Evolutionary conservation across 305 asterid species (phyloP).

Genomic region (Fraxinus floribunda): DNA sequence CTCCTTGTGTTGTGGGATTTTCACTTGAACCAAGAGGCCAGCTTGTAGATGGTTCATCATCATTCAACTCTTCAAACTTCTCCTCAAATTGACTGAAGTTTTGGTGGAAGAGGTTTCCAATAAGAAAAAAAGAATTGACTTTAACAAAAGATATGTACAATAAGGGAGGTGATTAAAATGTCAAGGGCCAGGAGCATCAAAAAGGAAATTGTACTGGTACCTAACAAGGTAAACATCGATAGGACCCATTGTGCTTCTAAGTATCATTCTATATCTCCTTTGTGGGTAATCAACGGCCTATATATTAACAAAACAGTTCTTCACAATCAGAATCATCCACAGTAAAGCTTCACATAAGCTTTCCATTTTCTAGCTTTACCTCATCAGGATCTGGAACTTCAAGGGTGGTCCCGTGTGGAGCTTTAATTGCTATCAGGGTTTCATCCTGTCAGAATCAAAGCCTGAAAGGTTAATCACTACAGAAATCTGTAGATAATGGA

Average conservation of each 20-base stretch:
- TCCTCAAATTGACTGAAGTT: constrained; percentile 83
- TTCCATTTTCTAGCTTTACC: constrained; percentile 38
- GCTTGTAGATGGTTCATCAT: constrained; percentile 51
- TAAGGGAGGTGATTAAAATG: constrained; percentile 7
- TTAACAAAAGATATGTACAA: not conserved
- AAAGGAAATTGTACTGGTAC: constrained; percentile 32
- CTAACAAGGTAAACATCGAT: constrained; percentile 97
- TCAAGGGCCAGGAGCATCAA: constrained; percentile 1
- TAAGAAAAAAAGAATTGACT: constrained; percentile 16
- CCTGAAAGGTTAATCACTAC: constrained; percentile 10
- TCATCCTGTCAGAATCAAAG: constrained; percentile 57
- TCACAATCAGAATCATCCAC: constrained; percentile 22
- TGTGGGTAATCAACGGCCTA: constrained; percentile 89
- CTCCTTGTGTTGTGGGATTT: constrained; percentile 38
- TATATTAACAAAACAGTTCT: constrained; percentile 15
- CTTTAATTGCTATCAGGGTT: constrained; percentile 93
- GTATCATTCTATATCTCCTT: constrained; percentile 90
- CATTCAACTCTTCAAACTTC: constrained; percentile 80
- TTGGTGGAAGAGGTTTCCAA: constrained; percentile 18
- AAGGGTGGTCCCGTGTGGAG: constrained; percentile 94
- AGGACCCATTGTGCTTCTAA: constrained; percentile 96
- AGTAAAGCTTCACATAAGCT: constrained; percentile 19
- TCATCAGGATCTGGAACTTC: constrained; percentile 99
- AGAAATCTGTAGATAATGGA: not conserved
- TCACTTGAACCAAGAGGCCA: constrained; percentile 56